Evolutionary conservation across 2,329 filamentous ascomycete species (phyloP), one percentile per base, ranked within the genome.

Genomic region (Phyllosticta citriasiana): DNA sequence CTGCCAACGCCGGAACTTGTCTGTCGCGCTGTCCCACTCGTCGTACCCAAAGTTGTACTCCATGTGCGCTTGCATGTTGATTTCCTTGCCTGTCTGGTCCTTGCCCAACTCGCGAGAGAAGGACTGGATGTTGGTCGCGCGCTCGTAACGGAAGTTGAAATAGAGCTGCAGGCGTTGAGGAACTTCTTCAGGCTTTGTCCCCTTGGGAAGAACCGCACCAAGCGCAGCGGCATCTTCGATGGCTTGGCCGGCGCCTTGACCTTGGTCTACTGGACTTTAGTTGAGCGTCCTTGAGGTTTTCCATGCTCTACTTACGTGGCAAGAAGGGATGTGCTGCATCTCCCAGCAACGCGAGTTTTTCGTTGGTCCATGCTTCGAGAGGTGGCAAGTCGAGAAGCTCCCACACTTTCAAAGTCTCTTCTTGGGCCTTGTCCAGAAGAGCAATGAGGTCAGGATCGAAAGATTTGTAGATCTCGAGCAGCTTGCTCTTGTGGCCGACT

Each of bases 311-410:
- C 77, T 72, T 70, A 80, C 78, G 80, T 16, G 85, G 86, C 0
- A 85, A 73, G 67, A 88, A 88, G 0, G 86, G 85, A 68, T 89
- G 86, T 0, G 84, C 86, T 0, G 86, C 84, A 67, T 89, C 86
- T 0, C 87, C 86, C 0, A 89, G 70, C 0, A 88, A 69, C 1
- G 79, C 84, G 19, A 88, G 69, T 6, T 75, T 78, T 0, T 72
- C 80, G 3, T 80, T 78, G 0, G 77, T 74, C 82, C 84, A 89
- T 0, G 73, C 76, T 0, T 80, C 77, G 16, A 88, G 70, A 1
- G 77, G 72, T 3, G 82, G 78, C 81, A 87, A 86, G 64, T 89
- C 60, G 2, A 73, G 57, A 57, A 73, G 58, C 60, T 72, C 70
- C 72, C 72, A 74, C 2, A 75, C 70, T 60, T 74, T 75, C 57